phyloP scores from a whole-genome alignment of 345 rosid species.

The Capsella bursapastoris region DNA sequence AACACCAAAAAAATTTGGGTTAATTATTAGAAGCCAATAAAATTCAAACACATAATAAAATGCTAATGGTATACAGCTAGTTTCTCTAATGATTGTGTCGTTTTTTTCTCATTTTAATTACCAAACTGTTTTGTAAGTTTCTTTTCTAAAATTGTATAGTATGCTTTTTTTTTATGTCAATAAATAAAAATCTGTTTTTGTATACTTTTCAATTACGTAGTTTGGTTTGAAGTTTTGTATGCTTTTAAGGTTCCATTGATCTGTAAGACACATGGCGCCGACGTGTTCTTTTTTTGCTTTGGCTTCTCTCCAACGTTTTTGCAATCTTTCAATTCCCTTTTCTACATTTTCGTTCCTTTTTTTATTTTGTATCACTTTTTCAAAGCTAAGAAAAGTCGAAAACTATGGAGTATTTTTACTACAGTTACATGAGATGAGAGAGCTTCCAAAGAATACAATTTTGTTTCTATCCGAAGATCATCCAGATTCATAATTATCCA shows the following conservation, averaged over 20 bases:
- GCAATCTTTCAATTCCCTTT: neutral
- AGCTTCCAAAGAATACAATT: neutral
- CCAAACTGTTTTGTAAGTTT: neutral
- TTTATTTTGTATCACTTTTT: neutral
- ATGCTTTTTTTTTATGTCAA: no score
- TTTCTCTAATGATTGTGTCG: conserved; percentile 12
- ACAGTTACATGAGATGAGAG: neutral
- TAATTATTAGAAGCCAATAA: conserved; percentile 13
- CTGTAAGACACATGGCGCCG: conserved; percentile 19
- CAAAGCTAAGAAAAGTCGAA: neutral
- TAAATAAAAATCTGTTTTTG: no score
- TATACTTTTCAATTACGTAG: conserved; percentile 1
- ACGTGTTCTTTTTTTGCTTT: neutral
- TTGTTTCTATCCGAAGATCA: neutral
- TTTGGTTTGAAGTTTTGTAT: neutral
- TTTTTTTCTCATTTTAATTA: neutral
- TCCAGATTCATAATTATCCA: neutral
- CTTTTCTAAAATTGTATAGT: no score
- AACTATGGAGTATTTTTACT: neutral
- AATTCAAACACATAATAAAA: neutral
- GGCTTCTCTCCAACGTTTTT: conserved; percentile 19
- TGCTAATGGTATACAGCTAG: conserved; percentile 30
- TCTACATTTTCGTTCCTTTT: neutral
- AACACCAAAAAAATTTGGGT: neutral
- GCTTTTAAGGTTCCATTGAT: conserved; percentile 1